Percentiles rank a stretch among this genome's conserved stretches.
Evolutionary conservation across 441 rosid species (phyloP).

Genomic region (Adansonia grandidieri): DNA sequence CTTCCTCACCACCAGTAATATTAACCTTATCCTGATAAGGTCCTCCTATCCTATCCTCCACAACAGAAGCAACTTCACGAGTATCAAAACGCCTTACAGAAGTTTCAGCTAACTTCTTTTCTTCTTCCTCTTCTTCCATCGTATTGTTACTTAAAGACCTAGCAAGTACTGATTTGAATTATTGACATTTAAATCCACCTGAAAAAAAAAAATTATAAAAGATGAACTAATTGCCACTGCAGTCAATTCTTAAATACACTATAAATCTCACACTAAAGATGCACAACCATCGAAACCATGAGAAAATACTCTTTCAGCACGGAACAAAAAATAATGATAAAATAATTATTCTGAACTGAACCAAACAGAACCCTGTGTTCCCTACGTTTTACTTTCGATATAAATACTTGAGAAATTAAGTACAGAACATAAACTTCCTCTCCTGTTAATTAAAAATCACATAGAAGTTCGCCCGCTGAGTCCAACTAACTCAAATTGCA

Average conservation of each 20-base stretch:
- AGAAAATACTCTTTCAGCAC: conserved; percentile 18
- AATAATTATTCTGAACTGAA: conserved; percentile 15
- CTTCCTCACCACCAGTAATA: conserved; percentile 35
- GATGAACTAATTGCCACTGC: not conserved
- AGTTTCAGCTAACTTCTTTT: conserved; percentile 51
- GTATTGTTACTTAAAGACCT: conserved; percentile 32
- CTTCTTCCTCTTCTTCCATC: conserved; percentile 79
- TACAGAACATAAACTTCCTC: not conserved
- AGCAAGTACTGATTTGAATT: conserved; percentile 41
- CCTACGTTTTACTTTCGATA: not conserved
- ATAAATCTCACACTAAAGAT: conserved; percentile 8
- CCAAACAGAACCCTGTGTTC: not conserved
- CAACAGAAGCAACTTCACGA: conserved; percentile 38
- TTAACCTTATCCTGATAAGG: conserved; percentile 41
- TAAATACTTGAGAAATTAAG: not conserved
- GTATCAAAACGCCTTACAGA: conserved; percentile 36
- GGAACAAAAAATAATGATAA: not conserved
- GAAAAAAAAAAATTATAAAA: conserved; percentile 6
- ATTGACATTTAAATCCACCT: conserved; percentile 39
- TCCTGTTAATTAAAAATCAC: not conserved
- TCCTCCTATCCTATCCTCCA: conserved; percentile 45
- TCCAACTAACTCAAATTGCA: conserved; percentile 13
- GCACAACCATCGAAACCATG: not conserved
- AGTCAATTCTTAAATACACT: conserved; percentile 16
- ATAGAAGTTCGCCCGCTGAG: not conserved